phyloP scores from a whole-genome alignment of 2,329 filamentous ascomycete species.

The Elsinoe fawcettii region DNA sequence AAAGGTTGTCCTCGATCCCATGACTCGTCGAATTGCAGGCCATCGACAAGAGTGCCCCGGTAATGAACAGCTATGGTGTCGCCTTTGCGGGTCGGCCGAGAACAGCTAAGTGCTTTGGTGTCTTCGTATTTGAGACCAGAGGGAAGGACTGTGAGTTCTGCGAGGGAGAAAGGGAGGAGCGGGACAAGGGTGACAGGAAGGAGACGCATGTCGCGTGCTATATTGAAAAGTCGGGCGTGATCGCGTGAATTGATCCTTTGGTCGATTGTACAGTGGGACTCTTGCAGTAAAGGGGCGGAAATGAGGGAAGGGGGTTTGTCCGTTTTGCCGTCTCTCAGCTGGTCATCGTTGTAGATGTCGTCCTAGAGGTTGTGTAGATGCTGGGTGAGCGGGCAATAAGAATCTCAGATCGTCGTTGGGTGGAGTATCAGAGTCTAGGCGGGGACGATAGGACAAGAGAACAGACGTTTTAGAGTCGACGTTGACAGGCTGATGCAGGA shows the following conservation, averaged over 20 bases:
- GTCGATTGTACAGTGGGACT: background rate
- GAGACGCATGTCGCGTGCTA: background rate
- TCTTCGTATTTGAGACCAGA: conserved; percentile 34
- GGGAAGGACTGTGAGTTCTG: conserved; percentile 3
- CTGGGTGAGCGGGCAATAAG: background rate
- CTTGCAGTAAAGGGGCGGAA: background rate
- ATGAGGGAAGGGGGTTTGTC: conserved; percentile 3
- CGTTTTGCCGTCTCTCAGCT: background rate
- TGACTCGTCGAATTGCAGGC: conserved; percentile 73
- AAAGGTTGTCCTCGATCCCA: conserved; percentile 74
- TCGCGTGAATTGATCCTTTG: background rate
- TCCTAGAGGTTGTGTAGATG: background rate
- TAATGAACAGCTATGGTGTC: conserved; percentile 44
- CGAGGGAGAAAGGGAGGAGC: background rate
- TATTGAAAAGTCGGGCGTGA: background rate
- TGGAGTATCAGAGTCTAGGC: background rate
- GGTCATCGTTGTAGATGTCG: background rate
- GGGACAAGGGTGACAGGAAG: background rate
- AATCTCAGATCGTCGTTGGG: background rate
- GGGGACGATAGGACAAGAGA: background rate
- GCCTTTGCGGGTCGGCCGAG: conserved; percentile 38
- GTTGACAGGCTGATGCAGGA: conserved; percentile 10
- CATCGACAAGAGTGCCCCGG: conserved; percentile 49
- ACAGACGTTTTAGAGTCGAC: background rate
- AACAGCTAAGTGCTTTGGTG: conserved; percentile 36